Evolutionary conservation across 768 basidiomycete species (phyloP).

Genomic region (Fistulinella prunicolor): DNA sequence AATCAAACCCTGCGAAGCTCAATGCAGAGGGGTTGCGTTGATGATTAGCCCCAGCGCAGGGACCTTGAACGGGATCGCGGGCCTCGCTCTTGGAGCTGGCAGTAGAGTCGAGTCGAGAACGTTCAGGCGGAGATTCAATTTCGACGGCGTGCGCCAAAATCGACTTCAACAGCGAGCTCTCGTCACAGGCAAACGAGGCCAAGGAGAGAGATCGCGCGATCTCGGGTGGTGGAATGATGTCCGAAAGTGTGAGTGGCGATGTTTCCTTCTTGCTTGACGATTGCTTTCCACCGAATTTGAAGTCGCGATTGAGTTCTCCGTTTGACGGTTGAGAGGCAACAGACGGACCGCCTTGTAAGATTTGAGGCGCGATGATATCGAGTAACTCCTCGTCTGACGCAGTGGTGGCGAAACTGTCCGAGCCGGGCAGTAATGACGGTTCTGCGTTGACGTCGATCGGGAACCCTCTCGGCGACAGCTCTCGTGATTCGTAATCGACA

Average conservation of each 20-base stretch:
- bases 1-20: conserved; percentile 71
- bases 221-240: conserved; percentile 69
- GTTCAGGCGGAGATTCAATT: conserved; percentile 31
- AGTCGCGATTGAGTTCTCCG: conserved; percentile 66
- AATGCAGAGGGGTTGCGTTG: conserved; percentile 44
- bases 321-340: conserved; percentile 50
- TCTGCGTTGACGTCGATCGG: conserved; percentile 30
- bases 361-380: conserved; percentile 10
- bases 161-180: conserved; percentile 53
- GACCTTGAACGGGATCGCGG: conserved; percentile 20
- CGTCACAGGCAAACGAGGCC: conserved; percentile 44
- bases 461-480: conserved; percentile 15
- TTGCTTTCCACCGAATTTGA: conserved; percentile 66
- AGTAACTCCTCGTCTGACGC: conserved; percentile 36
- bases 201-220: conserved; percentile 49
- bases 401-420: conserved; percentile 30
- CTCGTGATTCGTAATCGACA: conserved; percentile 14
- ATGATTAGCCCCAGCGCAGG: conserved; percentile 24
- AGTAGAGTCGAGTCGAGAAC: conserved; percentile 43
- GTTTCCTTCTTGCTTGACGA: conserved; percentile 10
- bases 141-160: conserved; percentile 49
- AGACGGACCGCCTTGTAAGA: conserved; percentile 27
- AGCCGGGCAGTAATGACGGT: conserved; percentile 39
- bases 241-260: conserved; percentile 53
- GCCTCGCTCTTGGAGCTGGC: conserved; percentile 37